Conservation (phyloP, 192 early-diverging fungal genomes). For the Gonapodya prolifera region DNA sequence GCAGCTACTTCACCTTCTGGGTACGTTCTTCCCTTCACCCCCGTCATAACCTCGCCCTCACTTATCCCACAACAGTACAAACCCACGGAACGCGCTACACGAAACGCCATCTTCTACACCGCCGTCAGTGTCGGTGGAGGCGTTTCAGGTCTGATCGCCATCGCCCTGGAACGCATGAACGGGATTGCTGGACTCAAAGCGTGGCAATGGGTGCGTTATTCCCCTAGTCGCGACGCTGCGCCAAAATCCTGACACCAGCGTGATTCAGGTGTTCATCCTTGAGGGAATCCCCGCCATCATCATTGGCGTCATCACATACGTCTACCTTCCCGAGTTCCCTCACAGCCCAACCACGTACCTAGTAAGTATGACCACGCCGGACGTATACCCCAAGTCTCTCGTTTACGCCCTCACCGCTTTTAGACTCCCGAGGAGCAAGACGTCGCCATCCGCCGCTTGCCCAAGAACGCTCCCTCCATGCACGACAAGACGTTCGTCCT, state of each 20-base stretch:
- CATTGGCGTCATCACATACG: neutral
- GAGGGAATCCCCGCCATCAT: slow-evolving; percentile 2
- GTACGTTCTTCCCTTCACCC: no score
- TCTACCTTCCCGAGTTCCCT: neutral
- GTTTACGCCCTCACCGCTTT: neutral
- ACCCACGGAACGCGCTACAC: neutral
- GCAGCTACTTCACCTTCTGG: neutral
- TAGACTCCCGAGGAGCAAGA: neutral
- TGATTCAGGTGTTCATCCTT: no score
- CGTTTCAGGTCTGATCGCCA: neutral
- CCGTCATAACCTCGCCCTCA: no score
- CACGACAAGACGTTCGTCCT: neutral
- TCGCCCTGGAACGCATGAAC: neutral
- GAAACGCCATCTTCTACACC: slow-evolving; percentile 1
- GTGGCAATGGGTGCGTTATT: slow-evolving; percentile 3
- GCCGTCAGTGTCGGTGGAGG: neutral
- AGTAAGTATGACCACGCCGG: neutral
- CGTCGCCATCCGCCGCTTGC: slow-evolving; percentile 2
- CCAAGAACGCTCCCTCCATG: neutral
- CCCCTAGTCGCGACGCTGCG: no score
- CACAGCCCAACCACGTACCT: neutral
- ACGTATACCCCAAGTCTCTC: neutral
- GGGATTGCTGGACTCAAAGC: no score
- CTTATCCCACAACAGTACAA: no score
- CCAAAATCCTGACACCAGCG: no score